Percentiles rank a stretch among this genome's conserved stretches.
These are phyloP conservation scores for Sabuloglossum arenarium DNA, from an alignment of 495 filamentous ascomycete species.

Conservation along the genomic window DNA sequence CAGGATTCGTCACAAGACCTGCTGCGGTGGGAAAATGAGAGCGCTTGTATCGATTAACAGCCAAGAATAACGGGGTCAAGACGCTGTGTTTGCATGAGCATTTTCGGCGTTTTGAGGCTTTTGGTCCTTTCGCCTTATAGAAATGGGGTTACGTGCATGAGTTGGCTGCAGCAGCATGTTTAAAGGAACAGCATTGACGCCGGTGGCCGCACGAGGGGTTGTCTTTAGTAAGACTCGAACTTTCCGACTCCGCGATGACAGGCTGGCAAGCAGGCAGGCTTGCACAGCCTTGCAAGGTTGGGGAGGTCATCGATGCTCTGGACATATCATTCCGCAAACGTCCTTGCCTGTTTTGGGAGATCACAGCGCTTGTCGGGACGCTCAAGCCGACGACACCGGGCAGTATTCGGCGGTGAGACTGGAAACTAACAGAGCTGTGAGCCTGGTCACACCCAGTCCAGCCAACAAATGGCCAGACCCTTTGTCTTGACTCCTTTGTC, in stretches of 20 bases:
- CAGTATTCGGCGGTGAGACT: constrained; percentile 1
- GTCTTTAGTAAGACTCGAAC: no score
- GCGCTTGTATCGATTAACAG: background rate
- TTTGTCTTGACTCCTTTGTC: no score
- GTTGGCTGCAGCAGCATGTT: background rate
- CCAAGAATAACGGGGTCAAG: background rate
- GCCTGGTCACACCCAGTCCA: no score
- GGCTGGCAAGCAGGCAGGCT: background rate
- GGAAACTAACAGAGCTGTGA: background rate
- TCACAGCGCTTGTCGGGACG: background rate
- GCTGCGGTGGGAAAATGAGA: background rate
- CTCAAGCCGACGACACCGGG: background rate
- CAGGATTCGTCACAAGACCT: background rate
- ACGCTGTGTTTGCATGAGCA: background rate
- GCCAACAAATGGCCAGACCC: no score
- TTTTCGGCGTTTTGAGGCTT: background rate
- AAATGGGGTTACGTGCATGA: background rate
- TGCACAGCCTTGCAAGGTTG: background rate
- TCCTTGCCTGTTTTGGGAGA: background rate
- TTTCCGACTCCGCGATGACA: no score
- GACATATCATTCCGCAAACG: no score
- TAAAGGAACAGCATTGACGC: background rate
- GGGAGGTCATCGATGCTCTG: background rate
- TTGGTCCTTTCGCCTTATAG: background rate
- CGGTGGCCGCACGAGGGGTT: no score